phyloP scores from a whole-genome alignment of 148 eudicot genomes.

The Nepenthes mirabilis region DNA sequence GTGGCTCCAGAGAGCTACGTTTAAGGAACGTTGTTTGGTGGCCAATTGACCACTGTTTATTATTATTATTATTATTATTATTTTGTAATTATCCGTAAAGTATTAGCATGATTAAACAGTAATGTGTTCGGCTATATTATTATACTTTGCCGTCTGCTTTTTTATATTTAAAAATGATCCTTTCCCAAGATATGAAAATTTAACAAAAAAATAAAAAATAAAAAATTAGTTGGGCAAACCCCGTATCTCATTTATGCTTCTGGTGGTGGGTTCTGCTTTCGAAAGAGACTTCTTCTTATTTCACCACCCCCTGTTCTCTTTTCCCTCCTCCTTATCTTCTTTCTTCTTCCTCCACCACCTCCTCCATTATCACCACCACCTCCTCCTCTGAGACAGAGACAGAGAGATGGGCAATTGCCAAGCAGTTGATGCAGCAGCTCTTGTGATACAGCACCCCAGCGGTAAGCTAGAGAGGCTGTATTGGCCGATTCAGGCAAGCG shows the following conservation, averaged over 20 bases:
- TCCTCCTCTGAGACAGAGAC: not conserved
- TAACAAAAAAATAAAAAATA: too few relatives aligned
- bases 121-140: too few relatives aligned
- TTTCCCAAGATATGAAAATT: too few relatives aligned
- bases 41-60: slow-evolving; percentile 19
- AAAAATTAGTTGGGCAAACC: too few relatives aligned
- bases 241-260: slow-evolving; percentile 3
- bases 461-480: slow-evolving; percentile 75
- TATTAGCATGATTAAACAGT: too few relatives aligned
- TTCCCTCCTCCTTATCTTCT: not conserved
- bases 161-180: too few relatives aligned
- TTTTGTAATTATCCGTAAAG: not conserved
- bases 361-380: not conserved
- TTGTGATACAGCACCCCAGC: slow-evolving; percentile 80
- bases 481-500: slow-evolving; percentile 50
- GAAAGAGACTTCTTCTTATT: slow-evolving; percentile 10
- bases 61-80: slow-evolving; percentile 6
- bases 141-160: too few relatives aligned
- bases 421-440: slow-evolving; percentile 91
- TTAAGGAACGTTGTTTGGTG: slow-evolving; percentile 24
- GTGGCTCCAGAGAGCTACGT: slow-evolving; percentile 15
- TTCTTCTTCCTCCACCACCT: not conserved
- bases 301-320: not conserved
- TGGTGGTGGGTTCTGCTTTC: slow-evolving; percentile 17
- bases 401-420: slow-evolving; percentile 90